Conservation (phyloP, 2,329 filamentous ascomycete species). For the Celoporthe dispersa region DNA sequence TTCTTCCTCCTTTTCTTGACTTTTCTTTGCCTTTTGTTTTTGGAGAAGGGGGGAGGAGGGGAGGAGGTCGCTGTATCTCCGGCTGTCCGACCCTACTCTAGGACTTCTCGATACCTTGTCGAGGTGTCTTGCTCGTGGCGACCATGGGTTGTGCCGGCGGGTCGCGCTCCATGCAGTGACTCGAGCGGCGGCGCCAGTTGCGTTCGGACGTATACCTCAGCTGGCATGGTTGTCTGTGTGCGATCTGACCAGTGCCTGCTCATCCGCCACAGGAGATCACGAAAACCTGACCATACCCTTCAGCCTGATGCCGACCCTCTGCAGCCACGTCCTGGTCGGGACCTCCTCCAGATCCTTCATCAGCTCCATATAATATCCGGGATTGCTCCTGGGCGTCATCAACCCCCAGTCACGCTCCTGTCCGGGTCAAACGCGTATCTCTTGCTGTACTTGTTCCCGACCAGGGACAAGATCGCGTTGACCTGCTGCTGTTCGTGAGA, state of each 20-base stretch:
- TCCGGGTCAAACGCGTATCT: slow-evolving; percentile 43
- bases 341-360: slow-evolving; percentile 66
- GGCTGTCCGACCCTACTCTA: neutral
- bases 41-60: neutral
- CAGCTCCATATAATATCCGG: slow-evolving; percentile 66
- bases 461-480: slow-evolving; percentile 62
- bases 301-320: slow-evolving; percentile 56
- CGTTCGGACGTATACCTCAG: neutral
- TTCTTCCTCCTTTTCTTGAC: neutral
- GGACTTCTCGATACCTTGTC: neutral
- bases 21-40: too few relatives aligned
- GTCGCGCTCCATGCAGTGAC: neutral
- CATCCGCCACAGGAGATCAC: slow-evolving; percentile 38
- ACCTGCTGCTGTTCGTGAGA: slow-evolving; percentile 54
- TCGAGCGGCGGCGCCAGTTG: neutral
- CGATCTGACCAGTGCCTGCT: neutral
- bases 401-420: slow-evolving; percentile 49
- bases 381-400: slow-evolving; percentile 64
- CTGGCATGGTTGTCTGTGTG: neutral
- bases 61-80: neutral
- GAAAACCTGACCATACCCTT: slow-evolving; percentile 64
- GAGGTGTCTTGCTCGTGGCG: neutral
- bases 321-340: slow-evolving; percentile 59
- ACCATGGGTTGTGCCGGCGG: neutral
- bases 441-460: slow-evolving; percentile 63